These are phyloP conservation scores for Malus hybrid DNA, from an alignment of 331 rosid genomes.

Conservation along the genomic window DNA sequence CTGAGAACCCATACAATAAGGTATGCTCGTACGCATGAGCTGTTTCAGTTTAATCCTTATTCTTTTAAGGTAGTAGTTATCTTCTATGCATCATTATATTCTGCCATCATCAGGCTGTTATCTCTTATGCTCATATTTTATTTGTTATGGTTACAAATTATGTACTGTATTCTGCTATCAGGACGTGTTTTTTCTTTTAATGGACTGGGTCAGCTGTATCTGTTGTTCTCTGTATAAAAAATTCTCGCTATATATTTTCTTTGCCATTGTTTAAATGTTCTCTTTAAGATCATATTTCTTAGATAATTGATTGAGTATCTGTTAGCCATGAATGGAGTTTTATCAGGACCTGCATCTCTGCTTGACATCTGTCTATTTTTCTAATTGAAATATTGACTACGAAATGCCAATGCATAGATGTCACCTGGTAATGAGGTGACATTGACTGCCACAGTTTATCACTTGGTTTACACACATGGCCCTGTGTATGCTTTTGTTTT, in stretches of 20 bases:
- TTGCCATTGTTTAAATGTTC: neutral
- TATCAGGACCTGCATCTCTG: neutral
- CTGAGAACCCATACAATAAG: slow-evolving; percentile 44
- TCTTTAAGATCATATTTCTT: neutral
- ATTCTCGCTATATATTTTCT: neutral
- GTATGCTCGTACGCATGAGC: slow-evolving; percentile 27
- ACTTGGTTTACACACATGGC: neutral
- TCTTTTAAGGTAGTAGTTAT: neutral
- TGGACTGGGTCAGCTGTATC: neutral
- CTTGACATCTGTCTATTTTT: neutral
- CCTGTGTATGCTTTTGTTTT: neutral
- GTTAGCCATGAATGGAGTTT: neutral
- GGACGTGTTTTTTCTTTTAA: neutral
- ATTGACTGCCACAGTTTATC: neutral
- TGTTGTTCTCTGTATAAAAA: neutral
- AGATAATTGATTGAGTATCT: neutral
- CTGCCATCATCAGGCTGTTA: neutral
- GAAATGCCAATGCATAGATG: neutral
- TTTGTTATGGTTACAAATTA: neutral
- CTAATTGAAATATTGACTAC: neutral
- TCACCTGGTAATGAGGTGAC: neutral
- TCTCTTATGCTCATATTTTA: neutral
- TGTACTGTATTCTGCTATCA: neutral
- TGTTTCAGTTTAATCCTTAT: neutral
- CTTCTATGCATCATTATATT: neutral